Evolutionary conservation across 2,329 filamentous ascomycete genomes (phyloP), one percentile per base, ranked within the genome.

Genomic region (Aspergillus tamarii): DNA sequence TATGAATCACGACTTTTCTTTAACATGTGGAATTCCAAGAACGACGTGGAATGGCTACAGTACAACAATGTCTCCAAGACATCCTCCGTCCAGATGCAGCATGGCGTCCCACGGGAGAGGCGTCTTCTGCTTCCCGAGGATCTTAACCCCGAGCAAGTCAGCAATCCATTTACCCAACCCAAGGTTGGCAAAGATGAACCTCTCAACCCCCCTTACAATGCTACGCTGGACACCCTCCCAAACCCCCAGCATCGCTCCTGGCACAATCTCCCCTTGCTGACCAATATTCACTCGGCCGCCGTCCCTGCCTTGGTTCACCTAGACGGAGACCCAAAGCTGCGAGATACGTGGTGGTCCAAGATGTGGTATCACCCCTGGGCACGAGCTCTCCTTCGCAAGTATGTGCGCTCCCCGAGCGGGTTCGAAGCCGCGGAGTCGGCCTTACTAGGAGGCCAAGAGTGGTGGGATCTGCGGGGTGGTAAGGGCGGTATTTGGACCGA

Each of bases 401-500:
- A 82, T 67, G 77, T 84, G 66, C 82, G 83, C 59, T 77, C 73
- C 14, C 73, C 80, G 0, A 80, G 79, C 48, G 80, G 79, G 0
- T 67, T 80, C 1, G 73, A 77, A 34, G 79, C 80, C 0, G 80
- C 81, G 16, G 78, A 82, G 60, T 77, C 77, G 11, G 78, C 80
- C 0, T 75, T 81, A 8, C 74, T 81, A 0, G 84, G 82, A 14
- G 83, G 82, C 3, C 78, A 83, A 57, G 74, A 78, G 1, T 78
- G 77, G 72, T 84, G 83, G 82, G 82, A 86, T 67, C 71, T 76
- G 60, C 79, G 83, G 16, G 84, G 84, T 11, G 84, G 84, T 0
- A 78, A 77, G n/a, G 84, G 84, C 3, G 85, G 84, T 9, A 73
- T 85, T 4, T 87, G 85, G 85, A 85, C 84, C 0, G 81, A 80